Evolutionary conservation across 2,329 filamentous ascomycete species (phyloP), one percentile per base, ranked within the genome.

Genomic region (Trichoderma harzianum): DNA sequence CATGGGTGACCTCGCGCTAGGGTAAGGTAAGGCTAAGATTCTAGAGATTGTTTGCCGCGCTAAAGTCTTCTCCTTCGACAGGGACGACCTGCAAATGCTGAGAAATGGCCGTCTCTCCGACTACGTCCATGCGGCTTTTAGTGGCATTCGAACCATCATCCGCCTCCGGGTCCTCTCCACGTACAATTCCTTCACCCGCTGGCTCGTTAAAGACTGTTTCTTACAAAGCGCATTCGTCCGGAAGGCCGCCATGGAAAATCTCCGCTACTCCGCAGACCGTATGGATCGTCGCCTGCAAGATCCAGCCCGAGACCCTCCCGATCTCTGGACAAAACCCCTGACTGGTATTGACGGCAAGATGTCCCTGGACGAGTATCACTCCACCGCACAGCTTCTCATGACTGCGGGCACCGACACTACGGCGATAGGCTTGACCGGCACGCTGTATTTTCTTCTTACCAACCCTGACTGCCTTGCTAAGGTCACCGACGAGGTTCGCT

Each of bases 401-500:
- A 36, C 32, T n/a, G 57, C 57, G 26, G 57, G 57, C 26, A 61
- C 57, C 28, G 57, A 61, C 26, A 61, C 57, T n/a, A 30, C 57
- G 57, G 57, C 57, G 32, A 61, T 36, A 30, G 57, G 26, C n/a
- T 36, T 61, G 28, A 18, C 28, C 1, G 80, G 77, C 3, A 74
- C 73, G 5, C 75, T 75, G 0, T 82, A 76, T 69, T 73, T 77
- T 21, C 75, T 83, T 5, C 71, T 77, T 1, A 76, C 61, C 5
- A 80, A 78, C 14, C 65, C 63, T 5, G 24, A 72, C 5, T 47
- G 7, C 1, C 32, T 75, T 7, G 60, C 76, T 8, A 81, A 75
- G 39, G 57, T 85, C 11, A 76, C 74, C 1, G 18, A 78, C 0
- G 85, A 87, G 76, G 77, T 86, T 0, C 82, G 83, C 0, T 74